phyloP scores from a whole-genome alignment of 1,284 basidiomycete genomes.

The Ceratobasidium papillatum region DNA sequence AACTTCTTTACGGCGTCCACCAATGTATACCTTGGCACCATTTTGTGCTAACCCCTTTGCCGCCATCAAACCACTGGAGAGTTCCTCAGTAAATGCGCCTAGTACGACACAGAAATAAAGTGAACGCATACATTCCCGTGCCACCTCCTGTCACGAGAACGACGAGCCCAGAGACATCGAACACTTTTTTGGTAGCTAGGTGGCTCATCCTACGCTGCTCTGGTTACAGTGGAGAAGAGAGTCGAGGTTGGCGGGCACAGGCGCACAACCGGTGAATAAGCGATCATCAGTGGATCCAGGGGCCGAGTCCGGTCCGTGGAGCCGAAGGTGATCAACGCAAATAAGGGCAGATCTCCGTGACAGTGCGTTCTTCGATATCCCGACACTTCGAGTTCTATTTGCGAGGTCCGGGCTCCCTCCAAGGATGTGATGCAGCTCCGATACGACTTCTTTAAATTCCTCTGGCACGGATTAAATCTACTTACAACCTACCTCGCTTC shows the following conservation, averaged over 20 bases:
- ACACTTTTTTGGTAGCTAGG: slow-evolving; percentile 52
- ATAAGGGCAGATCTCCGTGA: slow-evolving; percentile 38
- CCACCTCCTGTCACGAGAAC: slow-evolving; percentile 83
- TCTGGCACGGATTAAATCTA: not conserved
- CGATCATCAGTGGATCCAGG: not conserved
- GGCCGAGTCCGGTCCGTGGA: slow-evolving; percentile 7
- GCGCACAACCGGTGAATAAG: not conserved
- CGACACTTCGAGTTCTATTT: not conserved
- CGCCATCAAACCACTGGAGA: slow-evolving; percentile 67
- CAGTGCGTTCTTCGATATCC: not conserved
- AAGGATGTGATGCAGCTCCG: slow-evolving; percentile 15
- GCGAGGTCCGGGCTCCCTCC: slow-evolving; percentile 3
- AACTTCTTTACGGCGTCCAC: slow-evolving; percentile 69
- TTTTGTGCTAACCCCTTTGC: slow-evolving; percentile 76
- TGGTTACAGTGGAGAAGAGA: not conserved
- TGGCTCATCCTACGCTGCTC: not conserved
- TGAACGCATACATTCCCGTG: slow-evolving; percentile 58
- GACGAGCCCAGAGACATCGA: slow-evolving; percentile 66
- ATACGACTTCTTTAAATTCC: slow-evolving; percentile 6
- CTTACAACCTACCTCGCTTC: not conserved
- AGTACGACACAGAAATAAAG: not conserved
- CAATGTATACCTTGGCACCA: slow-evolving; percentile 85
- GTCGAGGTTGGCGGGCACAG: not conserved
- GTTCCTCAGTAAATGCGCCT: not conserved
- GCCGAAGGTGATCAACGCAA: slow-evolving; percentile 23